These are phyloP conservation scores for Leucogyrophana mollusca DNA, from an alignment of 768 basidiomycete genomes.

Conservation along the genomic window DNA sequence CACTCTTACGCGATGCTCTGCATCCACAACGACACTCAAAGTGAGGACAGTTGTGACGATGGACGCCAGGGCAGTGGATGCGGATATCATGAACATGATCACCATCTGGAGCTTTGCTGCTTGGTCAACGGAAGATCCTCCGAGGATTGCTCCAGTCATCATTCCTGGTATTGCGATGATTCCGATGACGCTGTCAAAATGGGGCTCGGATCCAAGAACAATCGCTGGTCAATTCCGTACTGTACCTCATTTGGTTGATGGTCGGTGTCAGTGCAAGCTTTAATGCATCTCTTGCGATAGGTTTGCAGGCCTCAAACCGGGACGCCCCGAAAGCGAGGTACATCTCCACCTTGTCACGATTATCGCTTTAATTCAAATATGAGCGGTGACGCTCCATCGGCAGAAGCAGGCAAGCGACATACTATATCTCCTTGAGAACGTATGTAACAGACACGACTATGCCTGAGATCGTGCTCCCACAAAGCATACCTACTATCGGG, in stretches of 20 bases:
- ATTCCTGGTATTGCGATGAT: slow-evolving; percentile 84
- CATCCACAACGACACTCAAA: slow-evolving; percentile 64
- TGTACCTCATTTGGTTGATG: slow-evolving; percentile 83
- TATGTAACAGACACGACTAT: slow-evolving; percentile 70
- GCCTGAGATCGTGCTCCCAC: slow-evolving; percentile 75
- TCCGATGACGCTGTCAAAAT: slow-evolving; percentile 57
- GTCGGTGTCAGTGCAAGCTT: slow-evolving; percentile 76
- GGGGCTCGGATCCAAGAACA: background rate
- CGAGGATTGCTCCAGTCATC: slow-evolving; percentile 92
- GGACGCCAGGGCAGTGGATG: slow-evolving; percentile 69
- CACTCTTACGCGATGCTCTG: slow-evolving; percentile 57
- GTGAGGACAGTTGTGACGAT: slow-evolving; percentile 62
- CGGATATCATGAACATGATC: slow-evolving; percentile 92
- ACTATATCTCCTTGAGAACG: slow-evolving; percentile 78
- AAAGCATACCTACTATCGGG: slow-evolving; percentile 84
- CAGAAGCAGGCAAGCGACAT: slow-evolving; percentile 20
- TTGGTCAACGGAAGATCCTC: slow-evolving; percentile 80
- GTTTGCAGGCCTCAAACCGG: slow-evolving; percentile 78
- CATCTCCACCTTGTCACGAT: slow-evolving; percentile 81
- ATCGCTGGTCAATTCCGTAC: background rate
- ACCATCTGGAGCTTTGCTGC: slow-evolving; percentile 89
- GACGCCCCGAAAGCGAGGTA: slow-evolving; percentile 86
- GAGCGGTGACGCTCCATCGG: background rate
- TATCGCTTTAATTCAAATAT: slow-evolving; percentile 52
- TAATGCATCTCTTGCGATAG: slow-evolving; percentile 77